Conservation (phyloP, 805 yeast genomes). For the Saturnispora gosingensis region DNA sequence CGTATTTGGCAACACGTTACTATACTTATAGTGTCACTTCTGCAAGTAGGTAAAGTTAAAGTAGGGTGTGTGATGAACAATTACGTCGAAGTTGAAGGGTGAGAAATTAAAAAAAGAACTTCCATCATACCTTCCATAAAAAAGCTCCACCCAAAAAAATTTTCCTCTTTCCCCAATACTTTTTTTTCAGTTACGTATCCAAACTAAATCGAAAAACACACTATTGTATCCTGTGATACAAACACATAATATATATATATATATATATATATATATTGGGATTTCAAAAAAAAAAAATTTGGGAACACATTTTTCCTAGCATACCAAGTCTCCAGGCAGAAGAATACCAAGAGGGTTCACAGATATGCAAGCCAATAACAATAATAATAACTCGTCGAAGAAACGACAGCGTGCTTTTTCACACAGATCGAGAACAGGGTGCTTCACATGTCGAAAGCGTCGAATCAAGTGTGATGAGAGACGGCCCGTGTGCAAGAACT, state of each 20-base stretch:
- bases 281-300: too few species aligned
- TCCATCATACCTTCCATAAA: background rate
- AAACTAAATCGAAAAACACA: background rate
- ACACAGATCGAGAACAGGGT: constrained; percentile 65
- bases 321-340: too few species aligned
- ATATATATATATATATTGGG: too few species aligned
- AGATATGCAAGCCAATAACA: background rate
- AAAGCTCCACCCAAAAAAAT: background rate
- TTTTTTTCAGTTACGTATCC: background rate
- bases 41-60: too few species aligned
- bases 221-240: background rate
- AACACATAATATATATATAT: too few species aligned
- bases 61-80: too few species aligned
- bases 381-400: constrained; percentile 15
- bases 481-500: constrained; percentile 59
- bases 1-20: too few species aligned
- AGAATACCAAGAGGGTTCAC: background rate
- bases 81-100: too few species aligned
- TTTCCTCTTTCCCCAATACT: background rate
- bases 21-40: too few species aligned
- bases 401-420: constrained; percentile 36
- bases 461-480: constrained; percentile 71
- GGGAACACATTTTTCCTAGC: too few species aligned
- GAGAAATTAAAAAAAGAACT: background rate
- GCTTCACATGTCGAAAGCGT: constrained; percentile 62